Base-by-base conservation (phyloP, 2,329 filamentous ascomycete genomes). In the Aspergillus caelatus region DNA sequence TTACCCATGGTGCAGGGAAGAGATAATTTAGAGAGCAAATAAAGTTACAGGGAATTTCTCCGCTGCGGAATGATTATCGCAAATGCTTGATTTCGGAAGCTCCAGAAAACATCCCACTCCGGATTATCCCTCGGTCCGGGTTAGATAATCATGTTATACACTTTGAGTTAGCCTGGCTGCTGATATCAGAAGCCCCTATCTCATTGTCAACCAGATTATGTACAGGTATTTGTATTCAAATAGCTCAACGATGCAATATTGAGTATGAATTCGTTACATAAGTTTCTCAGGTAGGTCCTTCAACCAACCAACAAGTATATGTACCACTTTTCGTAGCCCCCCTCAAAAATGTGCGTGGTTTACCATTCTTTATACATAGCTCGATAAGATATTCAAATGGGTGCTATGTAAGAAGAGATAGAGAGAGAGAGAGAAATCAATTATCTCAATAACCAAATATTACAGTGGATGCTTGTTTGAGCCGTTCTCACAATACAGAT, bases 1-100 rank as follows among this genome's bases (percentile, higher is more conserved):
- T 75, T 75, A 52, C 73, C 72, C 73, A 75, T 75, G 67, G 64
- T 57, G 55, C 65, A 30, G 23, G 46, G 7, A 34, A n/a, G 28
- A 21, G 26, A 23, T 48, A 23, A 53, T 55, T 7, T 46, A 41
- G n/a, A 5, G 11, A 45, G 26, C 41, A 26, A 28, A 30, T 26
- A 46, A 52, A 41, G 54, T 30, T 57, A 36, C 34, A 52, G 36
- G 43, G 61, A 62, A 36, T 58, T 58, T 62, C 60, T 55, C 52
- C 52, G 52, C 45, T 41, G 46, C 45, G 46, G 57, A 59, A 59
- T 46, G 50, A 53, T 54, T 34, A 45, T 60, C 48, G 34, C 58
- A 28, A 39, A 16, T 36, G 14, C 41, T 32, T 50, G 16, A 16
- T 45, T 41, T 41, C 43, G 43, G 23, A 48, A 57, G 43, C 46